Percentiles rank a stretch among this genome's conserved stretches.
phyloP scores from a whole-genome alignment of 805 yeast species.

The Isabelozyma heimii region DNA sequence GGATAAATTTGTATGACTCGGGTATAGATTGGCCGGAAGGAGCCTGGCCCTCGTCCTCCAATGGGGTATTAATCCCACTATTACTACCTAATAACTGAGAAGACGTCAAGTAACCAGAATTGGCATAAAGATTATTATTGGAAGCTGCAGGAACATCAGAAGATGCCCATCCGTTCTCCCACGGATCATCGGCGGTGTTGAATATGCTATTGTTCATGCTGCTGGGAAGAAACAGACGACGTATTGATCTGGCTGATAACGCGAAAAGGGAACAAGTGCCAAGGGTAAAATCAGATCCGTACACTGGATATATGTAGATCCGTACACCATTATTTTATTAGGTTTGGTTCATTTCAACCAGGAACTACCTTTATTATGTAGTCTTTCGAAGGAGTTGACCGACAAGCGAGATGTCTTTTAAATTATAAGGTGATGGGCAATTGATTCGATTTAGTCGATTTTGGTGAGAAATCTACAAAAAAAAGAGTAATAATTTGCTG shows the following conservation, averaged over 20 bases:
- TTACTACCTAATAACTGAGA: slow-evolving; percentile 17
- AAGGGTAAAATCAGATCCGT: neutral
- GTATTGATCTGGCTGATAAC: slow-evolving; percentile 1
- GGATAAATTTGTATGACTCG: slow-evolving; percentile 23
- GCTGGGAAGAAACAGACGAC: neutral
- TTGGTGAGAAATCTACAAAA: too few relatives aligned
- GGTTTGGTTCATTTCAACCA: too few relatives aligned
- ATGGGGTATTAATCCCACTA: slow-evolving; percentile 1
- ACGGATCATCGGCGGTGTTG: slow-evolving; percentile 27
- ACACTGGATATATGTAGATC: neutral
- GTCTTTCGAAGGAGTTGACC: too few relatives aligned
- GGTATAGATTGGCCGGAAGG: slow-evolving; percentile 18
- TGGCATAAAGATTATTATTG: slow-evolving; percentile 3
- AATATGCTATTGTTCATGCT: slow-evolving; percentile 12
- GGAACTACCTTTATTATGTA: too few relatives aligned
- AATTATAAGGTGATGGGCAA: too few relatives aligned
- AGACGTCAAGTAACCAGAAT: slow-evolving; percentile 18
- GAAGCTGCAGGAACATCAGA: slow-evolving; percentile 6
- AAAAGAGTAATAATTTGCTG: too few relatives aligned
- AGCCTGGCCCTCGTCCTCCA: slow-evolving; percentile 1
- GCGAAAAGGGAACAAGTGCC: neutral
- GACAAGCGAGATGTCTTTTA: too few relatives aligned
- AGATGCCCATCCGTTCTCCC: slow-evolving; percentile 40
- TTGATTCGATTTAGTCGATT: too few relatives aligned
- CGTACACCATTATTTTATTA: too few relatives aligned